A percentile compares a stretch with the other conserved stretches of the same genome.
Evolutionary conservation across 331 rosid species (phyloP).

Genomic region (Quercus lobata): DNA sequence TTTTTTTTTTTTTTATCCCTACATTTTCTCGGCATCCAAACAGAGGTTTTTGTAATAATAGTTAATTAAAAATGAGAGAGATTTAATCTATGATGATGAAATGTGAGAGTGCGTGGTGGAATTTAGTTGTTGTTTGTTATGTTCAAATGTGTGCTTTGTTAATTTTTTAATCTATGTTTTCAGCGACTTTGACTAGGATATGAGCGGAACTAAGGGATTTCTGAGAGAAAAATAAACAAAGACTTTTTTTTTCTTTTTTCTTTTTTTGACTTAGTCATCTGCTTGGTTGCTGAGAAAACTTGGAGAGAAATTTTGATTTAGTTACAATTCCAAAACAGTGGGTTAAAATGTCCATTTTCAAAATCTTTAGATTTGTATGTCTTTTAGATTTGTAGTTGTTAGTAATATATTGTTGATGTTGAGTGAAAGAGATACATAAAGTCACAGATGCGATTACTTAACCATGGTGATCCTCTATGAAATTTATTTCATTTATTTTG

Average conservation of each 20-base stretch:
- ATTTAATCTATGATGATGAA: neutral
- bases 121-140: no score
- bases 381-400: neutral
- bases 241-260: neutral
- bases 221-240: neutral
- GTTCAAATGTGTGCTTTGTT: neutral
- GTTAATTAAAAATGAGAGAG: no score
- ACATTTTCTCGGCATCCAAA: slow-evolving; percentile 7
- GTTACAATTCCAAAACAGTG: neutral
- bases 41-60: neutral
- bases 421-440: no score
- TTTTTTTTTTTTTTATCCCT: neutral
- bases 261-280: neutral
- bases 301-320: neutral
- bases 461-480: neutral
- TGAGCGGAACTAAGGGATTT: neutral
- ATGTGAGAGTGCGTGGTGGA: neutral
- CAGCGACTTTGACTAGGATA: neutral
- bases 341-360: neutral
- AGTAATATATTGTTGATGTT: neutral
- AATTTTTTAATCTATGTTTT: neutral
- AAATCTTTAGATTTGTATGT: neutral
- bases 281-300: neutral
- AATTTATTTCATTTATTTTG: neutral
- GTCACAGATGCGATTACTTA: no score